Conservation (phyloP, 2,329 filamentous ascomycete species). For the Westerdykella aurantiaca region DNA sequence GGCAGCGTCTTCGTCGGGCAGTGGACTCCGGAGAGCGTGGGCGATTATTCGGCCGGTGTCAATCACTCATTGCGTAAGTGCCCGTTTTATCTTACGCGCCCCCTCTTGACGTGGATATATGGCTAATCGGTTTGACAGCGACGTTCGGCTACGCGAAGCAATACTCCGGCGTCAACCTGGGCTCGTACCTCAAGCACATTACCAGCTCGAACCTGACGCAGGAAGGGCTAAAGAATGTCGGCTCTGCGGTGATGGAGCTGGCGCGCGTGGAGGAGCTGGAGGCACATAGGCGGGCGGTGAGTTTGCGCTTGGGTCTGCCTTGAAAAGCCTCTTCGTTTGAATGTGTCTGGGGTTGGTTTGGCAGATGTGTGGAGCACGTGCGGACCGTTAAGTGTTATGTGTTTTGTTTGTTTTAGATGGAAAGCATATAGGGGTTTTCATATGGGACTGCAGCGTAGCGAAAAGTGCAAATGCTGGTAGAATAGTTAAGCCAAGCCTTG, state of each 20-base stretch:
- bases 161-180: constrained; percentile 95
- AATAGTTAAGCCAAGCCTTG: too few relatives aligned
- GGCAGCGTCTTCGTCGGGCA: constrained; percentile 92
- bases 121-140: constrained; percentile 47
- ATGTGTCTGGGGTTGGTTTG: too few relatives aligned
- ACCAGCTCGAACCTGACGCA: constrained; percentile 86
- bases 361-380: too few relatives aligned
- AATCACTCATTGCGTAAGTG: constrained; percentile 93
- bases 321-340: constrained; percentile 1
- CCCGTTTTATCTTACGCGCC: not conserved
- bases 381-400: too few relatives aligned
- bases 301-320: constrained; percentile 51
- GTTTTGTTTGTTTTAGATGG: too few relatives aligned
- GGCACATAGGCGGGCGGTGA: constrained; percentile 74
- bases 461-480: too few relatives aligned
- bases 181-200: constrained; percentile 96
- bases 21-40: constrained; percentile 97
- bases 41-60: constrained; percentile 95
- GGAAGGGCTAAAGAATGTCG: constrained; percentile 79
- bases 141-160: constrained; percentile 98
- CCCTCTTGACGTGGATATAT: not conserved
- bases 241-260: constrained; percentile 85
- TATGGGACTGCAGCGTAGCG: too few relatives aligned
- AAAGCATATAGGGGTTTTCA: too few relatives aligned
- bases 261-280: constrained; percentile 92